These are phyloP conservation scores for Alloteropsis semialata DNA, from an alignment of 176 grass and related monocot species.

Conservation along the genomic window DNA sequence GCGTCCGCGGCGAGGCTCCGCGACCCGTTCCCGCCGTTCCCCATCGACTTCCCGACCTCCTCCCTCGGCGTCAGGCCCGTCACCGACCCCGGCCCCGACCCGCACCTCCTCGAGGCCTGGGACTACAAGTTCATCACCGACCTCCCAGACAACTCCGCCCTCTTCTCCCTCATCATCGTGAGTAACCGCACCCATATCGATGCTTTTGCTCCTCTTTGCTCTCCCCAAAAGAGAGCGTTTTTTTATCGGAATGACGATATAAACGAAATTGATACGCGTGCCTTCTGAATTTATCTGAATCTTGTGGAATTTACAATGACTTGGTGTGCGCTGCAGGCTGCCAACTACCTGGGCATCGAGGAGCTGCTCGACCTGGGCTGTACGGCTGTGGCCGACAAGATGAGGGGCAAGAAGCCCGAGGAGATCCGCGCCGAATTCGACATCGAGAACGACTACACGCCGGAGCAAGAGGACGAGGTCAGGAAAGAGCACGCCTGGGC, in stretches of 20 bases:
- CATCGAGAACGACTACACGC: conserved; percentile 63
- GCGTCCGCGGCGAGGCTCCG: conserved; percentile 11
- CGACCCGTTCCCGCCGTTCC: conserved; percentile 31
- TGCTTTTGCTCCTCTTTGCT: background rate
- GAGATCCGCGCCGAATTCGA: conserved; percentile 57
- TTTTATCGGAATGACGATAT: no score
- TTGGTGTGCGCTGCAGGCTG: conserved; percentile 33
- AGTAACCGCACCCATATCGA: background rate
- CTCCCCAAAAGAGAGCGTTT: background rate
- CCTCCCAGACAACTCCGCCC: conserved; percentile 49
- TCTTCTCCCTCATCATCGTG: conserved; percentile 71
- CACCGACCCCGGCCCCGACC: conserved; percentile 26
- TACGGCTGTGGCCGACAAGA: conserved; percentile 52
- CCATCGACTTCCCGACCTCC: conserved; percentile 11
- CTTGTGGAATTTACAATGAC: background rate
- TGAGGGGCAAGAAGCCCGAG: conserved; percentile 58
- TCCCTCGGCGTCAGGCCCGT: conserved; percentile 19
- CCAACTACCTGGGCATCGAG: conserved; percentile 50
- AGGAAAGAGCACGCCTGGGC: conserved; percentile 59
- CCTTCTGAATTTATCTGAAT: conserved; percentile 1
- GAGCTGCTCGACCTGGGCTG: conserved; percentile 60
- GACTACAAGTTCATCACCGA: conserved; percentile 45
- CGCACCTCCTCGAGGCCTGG: conserved; percentile 53
- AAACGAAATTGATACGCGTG: background rate
- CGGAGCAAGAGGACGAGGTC: conserved; percentile 59